Conservation (phyloP, 2,329 filamentous ascomycete genomes). For the Calonectria leucothoes region DNA sequence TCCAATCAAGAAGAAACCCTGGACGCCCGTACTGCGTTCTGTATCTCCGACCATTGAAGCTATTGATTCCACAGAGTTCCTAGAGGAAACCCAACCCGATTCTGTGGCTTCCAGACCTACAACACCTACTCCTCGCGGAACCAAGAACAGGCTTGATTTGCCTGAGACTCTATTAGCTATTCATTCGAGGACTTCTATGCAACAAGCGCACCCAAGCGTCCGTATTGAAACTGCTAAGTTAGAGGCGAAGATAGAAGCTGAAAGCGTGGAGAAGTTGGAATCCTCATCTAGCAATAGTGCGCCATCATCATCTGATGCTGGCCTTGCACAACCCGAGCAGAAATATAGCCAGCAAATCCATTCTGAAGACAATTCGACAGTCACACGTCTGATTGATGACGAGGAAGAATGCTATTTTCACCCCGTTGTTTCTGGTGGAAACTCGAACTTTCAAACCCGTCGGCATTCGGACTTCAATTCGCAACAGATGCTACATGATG, state of each 20-base stretch:
- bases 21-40: slow-evolving; percentile 63
- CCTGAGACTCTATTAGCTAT: slow-evolving; percentile 19
- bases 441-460: neutral
- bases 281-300: neutral
- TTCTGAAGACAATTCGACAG: neutral
- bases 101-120: slow-evolving; percentile 30
- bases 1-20: slow-evolving; percentile 75
- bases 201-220: slow-evolving; percentile 17
- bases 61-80: slow-evolving; percentile 19
- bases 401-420: neutral
- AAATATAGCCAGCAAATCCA: neutral
- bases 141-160: slow-evolving; percentile 19
- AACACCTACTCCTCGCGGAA: slow-evolving; percentile 26
- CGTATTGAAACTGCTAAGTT: slow-evolving; percentile 14
- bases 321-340: neutral
- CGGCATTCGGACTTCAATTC: neutral
- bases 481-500: neutral
- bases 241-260: slow-evolving; percentile 15
- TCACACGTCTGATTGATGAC: neutral
- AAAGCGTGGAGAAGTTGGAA: neutral
- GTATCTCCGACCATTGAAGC: slow-evolving; percentile 23
- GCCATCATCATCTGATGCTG: neutral
- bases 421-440: too few species aligned
- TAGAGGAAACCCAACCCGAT: slow-evolving; percentile 26
- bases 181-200: slow-evolving; percentile 19